Conservation (phyloP, 805 yeast species). For the Wickerhamomyces xylosicus region DNA sequence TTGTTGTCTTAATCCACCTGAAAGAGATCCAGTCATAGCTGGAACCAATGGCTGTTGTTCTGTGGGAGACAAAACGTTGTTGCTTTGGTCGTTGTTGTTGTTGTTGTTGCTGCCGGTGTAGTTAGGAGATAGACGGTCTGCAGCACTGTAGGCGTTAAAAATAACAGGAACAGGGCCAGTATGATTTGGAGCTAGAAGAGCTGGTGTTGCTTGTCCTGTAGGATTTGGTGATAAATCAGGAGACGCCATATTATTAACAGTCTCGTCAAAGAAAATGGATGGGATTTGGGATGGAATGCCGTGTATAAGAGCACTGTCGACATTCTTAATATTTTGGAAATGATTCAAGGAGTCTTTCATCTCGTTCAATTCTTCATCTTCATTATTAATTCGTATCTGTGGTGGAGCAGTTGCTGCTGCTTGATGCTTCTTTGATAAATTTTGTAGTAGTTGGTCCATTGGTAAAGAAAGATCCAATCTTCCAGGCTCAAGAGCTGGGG, state of each 20-base stretch:
- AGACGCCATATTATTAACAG: constrained; percentile 7
- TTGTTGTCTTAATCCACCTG: constrained; percentile 11
- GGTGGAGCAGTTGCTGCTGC: constrained; percentile 21
- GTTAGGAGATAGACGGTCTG: constrained; percentile 10
- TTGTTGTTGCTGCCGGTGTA: constrained; percentile 6
- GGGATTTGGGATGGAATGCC: constrained; percentile 57
- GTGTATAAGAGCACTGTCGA: constrained; percentile 65
- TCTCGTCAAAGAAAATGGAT: constrained; percentile 22
- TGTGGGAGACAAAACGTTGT: neutral
- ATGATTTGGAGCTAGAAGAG: constrained; percentile 11
- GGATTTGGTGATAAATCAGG: constrained; percentile 20
- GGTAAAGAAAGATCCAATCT: constrained; percentile 55
- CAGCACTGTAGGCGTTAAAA: constrained; percentile 6
- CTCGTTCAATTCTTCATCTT: constrained; percentile 59
- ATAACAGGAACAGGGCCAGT: constrained; percentile 16
- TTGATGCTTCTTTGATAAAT: constrained; percentile 37
- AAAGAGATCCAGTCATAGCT: constrained; percentile 31
- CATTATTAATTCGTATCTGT: constrained; percentile 42
- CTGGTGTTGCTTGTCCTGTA: constrained; percentile 8
- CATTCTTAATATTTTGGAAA: constrained; percentile 62
- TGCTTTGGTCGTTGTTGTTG: no score
- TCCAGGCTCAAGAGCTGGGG: constrained; percentile 15
- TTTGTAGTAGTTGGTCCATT: constrained; percentile 61
- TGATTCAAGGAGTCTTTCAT: constrained; percentile 67
- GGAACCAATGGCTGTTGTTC: constrained; percentile 22